phyloP scores from a whole-genome alignment of 2,329 filamentous ascomycete genomes.

The Daldinia eschscholtzii region DNA sequence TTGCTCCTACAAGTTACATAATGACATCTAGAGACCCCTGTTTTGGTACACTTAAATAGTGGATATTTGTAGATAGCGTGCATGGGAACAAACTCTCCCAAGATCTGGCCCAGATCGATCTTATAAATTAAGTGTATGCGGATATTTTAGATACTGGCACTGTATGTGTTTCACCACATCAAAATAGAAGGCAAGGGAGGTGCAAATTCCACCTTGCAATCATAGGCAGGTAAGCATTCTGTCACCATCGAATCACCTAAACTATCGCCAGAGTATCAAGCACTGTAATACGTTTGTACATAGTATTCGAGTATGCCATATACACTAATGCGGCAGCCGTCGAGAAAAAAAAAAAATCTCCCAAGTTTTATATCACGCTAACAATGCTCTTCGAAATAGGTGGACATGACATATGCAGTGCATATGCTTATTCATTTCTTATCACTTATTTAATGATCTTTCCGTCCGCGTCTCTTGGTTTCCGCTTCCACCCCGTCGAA shows the following conservation, averaged over 20 bases:
- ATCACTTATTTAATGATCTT: conserved; percentile 52
- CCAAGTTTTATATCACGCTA: conserved; percentile 26
- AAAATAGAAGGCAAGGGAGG: not conserved
- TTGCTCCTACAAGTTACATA: conserved; percentile 13
- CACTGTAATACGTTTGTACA: conserved; percentile 22
- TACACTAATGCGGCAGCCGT: conserved; percentile 21
- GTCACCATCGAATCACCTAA: not conserved
- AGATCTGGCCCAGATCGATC: conserved; percentile 6
- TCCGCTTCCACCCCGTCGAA: conserved; percentile 83
- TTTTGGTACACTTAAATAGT: conserved; percentile 9
- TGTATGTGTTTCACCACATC: not conserved
- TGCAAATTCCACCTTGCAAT: not conserved
- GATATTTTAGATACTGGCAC: not conserved
- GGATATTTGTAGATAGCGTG: conserved; percentile 27
- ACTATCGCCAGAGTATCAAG: not conserved
- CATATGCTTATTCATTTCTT: not conserved
- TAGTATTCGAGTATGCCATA: conserved; percentile 20
- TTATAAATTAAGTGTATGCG: too few species aligned
- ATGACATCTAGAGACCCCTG: conserved; percentile 3
- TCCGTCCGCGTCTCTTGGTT: conserved; percentile 66
- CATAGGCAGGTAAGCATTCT: not conserved
- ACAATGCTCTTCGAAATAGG: conserved; percentile 25
- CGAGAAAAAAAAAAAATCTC: conserved; percentile 12
- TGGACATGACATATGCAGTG: conserved; percentile 20
- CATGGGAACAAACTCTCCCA: conserved; percentile 13